Base-by-base conservation (phyloP, 805 yeast genomes). In the Kuraishia cidri region DNA sequence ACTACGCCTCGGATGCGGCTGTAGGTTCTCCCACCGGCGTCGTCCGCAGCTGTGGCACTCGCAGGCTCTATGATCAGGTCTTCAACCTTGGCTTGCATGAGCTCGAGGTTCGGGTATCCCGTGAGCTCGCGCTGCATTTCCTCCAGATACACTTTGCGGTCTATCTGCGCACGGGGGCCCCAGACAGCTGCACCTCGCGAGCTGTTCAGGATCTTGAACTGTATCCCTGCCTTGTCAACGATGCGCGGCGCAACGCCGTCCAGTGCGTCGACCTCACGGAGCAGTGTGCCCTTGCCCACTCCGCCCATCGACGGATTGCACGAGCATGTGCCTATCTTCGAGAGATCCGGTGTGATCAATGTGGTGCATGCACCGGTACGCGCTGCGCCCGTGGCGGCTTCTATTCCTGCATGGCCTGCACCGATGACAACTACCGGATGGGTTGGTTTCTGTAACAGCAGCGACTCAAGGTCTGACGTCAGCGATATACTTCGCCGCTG, bases 221-320 rank as follows among this genome's bases (percentile, higher is more conserved):
- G 95, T 20, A 88, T 82, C 1, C 97, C 98, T 0, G 97, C 94
- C 45, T 69, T 64, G 57, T 92, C 99, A 2, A 92, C 87, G n/a
- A 92, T 75, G 37, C 72, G 64, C 0, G 88, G 77, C 4, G 94
- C 76, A 1, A 90, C 82, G 6, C 99, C 99, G 54, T 90, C 99
- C 29, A 92, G 60, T 0, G 99, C 97, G 62, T 92, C 99, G 10
- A 92, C 86, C 58, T 92, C 99, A 42, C 85, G 71, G 24, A 92
- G 60, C 26, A 92, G 60, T 0, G 95, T 90, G 11, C 98, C 99
- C 50, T 92, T 92, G 1, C 98, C 99, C 35, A 92, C 88, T 40
- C 99, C 99, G 24, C 98, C 99, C 80, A 87, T 84, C 27, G 84
- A 87, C 7, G 99, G 99, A 52, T 92, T 92, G 54, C 99, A 92